Conservation (phyloP, 306 rosid genomes). For the Herpetospermum pedunculosum region DNA sequence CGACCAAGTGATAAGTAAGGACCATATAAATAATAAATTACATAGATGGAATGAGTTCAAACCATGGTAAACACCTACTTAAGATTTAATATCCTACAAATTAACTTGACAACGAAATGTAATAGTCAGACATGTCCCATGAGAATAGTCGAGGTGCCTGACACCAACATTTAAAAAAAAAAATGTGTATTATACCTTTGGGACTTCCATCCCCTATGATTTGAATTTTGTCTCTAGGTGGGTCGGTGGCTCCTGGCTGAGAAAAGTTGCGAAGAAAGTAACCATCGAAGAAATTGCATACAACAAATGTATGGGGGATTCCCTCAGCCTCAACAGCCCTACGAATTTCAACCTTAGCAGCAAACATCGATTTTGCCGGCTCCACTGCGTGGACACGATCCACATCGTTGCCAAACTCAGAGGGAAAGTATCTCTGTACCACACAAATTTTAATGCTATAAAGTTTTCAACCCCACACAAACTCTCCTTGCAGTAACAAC, state of each 20-base stretch:
- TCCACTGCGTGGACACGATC: conserved; percentile 30
- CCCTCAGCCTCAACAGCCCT: conserved; percentile 28
- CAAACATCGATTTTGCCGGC: conserved; percentile 30
- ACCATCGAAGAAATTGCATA: conserved; percentile 27
- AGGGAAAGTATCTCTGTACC: conserved; percentile 31
- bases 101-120: no score
- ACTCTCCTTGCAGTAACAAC: neutral
- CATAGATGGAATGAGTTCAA: no score
- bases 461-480: neutral
- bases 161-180: no score
- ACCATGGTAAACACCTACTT: no score
- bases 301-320: conserved; percentile 28
- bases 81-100: no score
- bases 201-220: conserved; percentile 34
- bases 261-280: conserved; percentile 19
- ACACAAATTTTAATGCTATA: neutral
- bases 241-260: conserved; percentile 23
- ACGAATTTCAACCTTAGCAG: conserved; percentile 14
- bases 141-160: no score
- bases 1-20: no score
- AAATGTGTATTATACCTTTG: no score
- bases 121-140: no score
- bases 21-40: no score
- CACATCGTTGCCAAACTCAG: conserved; percentile 35
- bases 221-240: conserved; percentile 26